phyloP scores from a whole-genome alignment of 2,329 filamentous ascomycete species.

The Trichoderma breve region DNA sequence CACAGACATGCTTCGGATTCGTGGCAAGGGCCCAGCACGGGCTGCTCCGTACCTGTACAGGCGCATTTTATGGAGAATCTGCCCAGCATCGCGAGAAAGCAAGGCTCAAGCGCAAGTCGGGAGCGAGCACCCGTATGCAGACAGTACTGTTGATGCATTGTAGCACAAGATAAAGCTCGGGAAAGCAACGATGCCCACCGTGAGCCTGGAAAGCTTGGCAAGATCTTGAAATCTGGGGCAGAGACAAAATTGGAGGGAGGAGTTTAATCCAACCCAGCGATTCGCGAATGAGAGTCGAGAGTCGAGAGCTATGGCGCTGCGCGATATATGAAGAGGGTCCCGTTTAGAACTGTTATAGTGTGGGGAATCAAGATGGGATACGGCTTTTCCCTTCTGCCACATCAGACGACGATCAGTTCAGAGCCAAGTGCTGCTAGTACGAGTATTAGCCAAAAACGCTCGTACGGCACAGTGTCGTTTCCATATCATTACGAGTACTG shows the following conservation, averaged over 20 bases:
- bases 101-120: neutral
- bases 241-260: neutral
- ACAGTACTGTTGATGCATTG: neutral
- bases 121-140: neutral
- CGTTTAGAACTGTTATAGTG: slow-evolving; percentile 6
- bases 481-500: neutral
- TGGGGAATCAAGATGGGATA: neutral
- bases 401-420: slow-evolving; percentile 14
- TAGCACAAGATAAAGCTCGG: neutral
- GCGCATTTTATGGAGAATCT: slow-evolving; percentile 7
- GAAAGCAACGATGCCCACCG: neutral
- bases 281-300: slow-evolving; percentile 12
- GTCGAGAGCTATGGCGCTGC: neutral
- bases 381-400: neutral
- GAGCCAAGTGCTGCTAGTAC: neutral
- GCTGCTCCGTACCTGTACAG: neutral
- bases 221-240: slow-evolving; percentile 15
- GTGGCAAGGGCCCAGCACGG: slow-evolving; percentile 4
- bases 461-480: neutral
- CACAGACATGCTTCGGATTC: slow-evolving; percentile 1
- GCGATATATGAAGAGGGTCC: slow-evolving; percentile 1
- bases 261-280: neutral
- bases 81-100: neutral
- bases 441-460: neutral
- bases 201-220: slow-evolving; percentile 11